Evolutionary conservation across 73 alveolate genomes (phyloP).

Genomic region (Blepharisma japonicum): DNA sequence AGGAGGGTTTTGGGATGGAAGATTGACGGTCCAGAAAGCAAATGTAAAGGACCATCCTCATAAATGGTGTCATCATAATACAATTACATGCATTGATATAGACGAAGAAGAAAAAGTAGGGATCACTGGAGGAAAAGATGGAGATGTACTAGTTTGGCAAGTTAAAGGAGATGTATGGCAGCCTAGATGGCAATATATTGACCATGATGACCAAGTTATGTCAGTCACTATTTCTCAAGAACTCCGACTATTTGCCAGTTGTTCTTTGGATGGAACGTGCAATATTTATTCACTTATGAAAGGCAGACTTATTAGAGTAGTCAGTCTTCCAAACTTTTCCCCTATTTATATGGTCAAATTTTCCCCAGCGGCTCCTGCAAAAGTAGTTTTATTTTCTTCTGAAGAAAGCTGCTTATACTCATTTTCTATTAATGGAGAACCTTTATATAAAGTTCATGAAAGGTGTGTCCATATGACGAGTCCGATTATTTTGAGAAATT

Average conservation of each 20-base stretch:
- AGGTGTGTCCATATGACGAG: conserved; percentile 51
- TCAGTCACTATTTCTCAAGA: conserved; percentile 36
- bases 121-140: conserved; percentile 54
- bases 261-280: conserved; percentile 54
- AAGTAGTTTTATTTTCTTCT: conserved; percentile 59
- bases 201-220: conserved; percentile 37
- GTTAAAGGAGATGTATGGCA: conserved; percentile 29
- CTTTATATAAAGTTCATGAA: conserved; percentile 52
- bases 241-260: conserved; percentile 50
- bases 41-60: conserved; percentile 32
- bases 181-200: conserved; percentile 42
- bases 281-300: conserved; percentile 55
- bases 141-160: conserved; percentile 55
- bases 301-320: conserved; percentile 55
- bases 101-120: conserved; percentile 41
- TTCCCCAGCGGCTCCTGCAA: conserved; percentile 59
- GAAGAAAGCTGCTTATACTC: conserved; percentile 54
- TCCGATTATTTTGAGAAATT: conserved; percentile 52
- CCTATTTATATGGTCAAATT: conserved; percentile 60
- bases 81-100: conserved; percentile 43
- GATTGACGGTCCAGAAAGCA: conserved; percentile 31
- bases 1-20: conserved; percentile 56
- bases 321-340: conserved; percentile 52
- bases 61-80: conserved; percentile 33
- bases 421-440: conserved; percentile 62